These are phyloP conservation scores for Fraxinus americana DNA, from an alignment of 257 asterid genomes.

Conservation along the genomic window DNA sequence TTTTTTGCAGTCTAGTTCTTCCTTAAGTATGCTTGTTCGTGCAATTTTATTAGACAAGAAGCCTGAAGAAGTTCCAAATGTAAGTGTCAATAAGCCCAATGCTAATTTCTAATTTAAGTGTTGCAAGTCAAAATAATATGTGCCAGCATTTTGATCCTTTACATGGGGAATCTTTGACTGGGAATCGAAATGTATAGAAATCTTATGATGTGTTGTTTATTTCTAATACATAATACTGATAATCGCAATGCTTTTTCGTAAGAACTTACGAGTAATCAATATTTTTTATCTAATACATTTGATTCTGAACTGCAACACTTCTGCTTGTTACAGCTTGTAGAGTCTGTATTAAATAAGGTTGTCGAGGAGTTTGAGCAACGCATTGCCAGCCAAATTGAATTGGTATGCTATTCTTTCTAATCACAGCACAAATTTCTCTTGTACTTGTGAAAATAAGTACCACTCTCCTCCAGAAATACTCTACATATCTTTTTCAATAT, in stretches of 20 bases:
- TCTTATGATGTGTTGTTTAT: not conserved
- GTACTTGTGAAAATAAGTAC: not conserved
- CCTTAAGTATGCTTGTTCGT: slow-evolving; percentile 78
- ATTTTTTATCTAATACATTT: slow-evolving; percentile 21
- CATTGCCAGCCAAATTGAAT: slow-evolving; percentile 59
- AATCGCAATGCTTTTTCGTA: not conserved
- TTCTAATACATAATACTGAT: not conserved
- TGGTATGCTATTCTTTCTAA: slow-evolving; percentile 46
- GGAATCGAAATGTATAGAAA: slow-evolving; percentile 3
- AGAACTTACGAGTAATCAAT: not conserved
- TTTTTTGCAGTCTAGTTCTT: slow-evolving; percentile 65
- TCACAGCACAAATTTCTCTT: slow-evolving; percentile 5
- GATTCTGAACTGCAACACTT: slow-evolving; percentile 23
- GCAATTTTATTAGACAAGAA: slow-evolving; percentile 75
- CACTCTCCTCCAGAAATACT: slow-evolving; percentile 7
- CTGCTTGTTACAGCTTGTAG: slow-evolving; percentile 73
- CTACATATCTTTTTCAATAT: slow-evolving; percentile 6
- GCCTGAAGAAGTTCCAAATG: slow-evolving; percentile 93
- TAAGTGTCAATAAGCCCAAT: slow-evolving; percentile 37
- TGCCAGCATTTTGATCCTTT: not conserved
- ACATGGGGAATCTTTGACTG: not conserved
- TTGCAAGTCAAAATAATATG: not conserved
- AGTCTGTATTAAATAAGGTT: slow-evolving; percentile 80
- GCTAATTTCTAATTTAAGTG: not conserved
- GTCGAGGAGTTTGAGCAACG: slow-evolving; percentile 86